phyloP scores from a whole-genome alignment of 805 yeast species.

The Saccharomycopsis javanensis region DNA sequence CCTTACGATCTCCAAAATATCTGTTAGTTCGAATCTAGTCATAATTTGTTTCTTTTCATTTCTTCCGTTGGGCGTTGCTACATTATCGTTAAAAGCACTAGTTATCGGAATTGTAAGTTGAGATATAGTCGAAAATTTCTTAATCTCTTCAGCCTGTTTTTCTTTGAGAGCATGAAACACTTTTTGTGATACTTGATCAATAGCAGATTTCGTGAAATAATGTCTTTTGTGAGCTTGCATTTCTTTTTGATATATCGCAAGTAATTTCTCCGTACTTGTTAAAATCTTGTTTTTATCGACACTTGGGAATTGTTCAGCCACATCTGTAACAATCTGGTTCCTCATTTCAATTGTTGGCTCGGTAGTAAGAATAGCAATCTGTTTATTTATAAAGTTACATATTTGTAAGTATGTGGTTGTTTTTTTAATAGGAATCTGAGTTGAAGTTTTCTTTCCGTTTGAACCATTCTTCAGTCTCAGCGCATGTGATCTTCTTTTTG shows the following conservation, averaged over 20 bases:
- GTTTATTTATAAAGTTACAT: not conserved
- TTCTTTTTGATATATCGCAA: not conserved
- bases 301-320: not conserved
- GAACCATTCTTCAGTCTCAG: not conserved
- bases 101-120: not conserved
- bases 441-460: not conserved
- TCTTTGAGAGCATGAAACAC: not conserved
- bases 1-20: not conserved
- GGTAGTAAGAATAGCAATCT: not conserved
- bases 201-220: not conserved
- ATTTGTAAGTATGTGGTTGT: not conserved
- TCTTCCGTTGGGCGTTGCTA: not conserved
- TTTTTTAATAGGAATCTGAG: not conserved
- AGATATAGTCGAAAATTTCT: not conserved
- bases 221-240: not conserved
- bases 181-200: not conserved
- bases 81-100: not conserved
- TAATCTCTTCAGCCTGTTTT: not conserved
- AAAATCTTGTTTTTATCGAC: not conserved
- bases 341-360: not conserved
- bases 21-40: not conserved
- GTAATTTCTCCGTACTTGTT: not conserved
- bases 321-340: not conserved
- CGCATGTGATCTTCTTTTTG: not conserved
- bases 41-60: not conserved